Base-by-base conservation (phyloP, 139 green algal genomes). In the Chlorella sorokiniana region DNA sequence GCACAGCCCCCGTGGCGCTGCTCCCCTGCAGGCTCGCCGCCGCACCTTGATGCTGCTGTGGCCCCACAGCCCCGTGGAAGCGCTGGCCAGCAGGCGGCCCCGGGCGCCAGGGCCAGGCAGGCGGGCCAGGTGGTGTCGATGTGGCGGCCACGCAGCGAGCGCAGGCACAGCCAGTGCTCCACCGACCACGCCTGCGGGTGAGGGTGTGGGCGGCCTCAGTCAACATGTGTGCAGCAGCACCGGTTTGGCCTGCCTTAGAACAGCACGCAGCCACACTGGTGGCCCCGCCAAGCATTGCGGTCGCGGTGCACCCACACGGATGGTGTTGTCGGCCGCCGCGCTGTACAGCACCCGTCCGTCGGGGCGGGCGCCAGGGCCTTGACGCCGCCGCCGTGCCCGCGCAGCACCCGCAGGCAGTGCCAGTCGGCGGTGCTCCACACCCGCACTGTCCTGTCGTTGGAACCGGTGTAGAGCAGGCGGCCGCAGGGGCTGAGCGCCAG, bases 391-490 rank as follows among this genome's bases (percentile, higher is more conserved):
- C 84, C 84, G 63, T 88, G 84, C 37, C 78, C 84, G 69, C 72
- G 48, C 20, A 88, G 63, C 64, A 85, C 84, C 23, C 76, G 64
- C 69, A 84, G 5, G 71, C 78, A 83, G 54, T 65, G 62, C 84
- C 84, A 88, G 44, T 56, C 65, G 6, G 27, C 37, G 4, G 62
- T 81, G 79, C 94, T 90, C 95, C 95, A 98, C 69, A 96, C 94
- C 38, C 81, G 93, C 68, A 98, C 94, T 61, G 86, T 97, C 89
- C 94, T 94, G 86, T 98, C 95, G 75, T 98, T 97, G 14, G 90
- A 94, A 33, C 95, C 95, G 27, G 86, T 95, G 86, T 95, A 97
- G 23, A 98, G 88, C 65, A 89, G 89, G 78, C 78, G 88, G 84
- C 90, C 91, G 38, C 82, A 83, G 67, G 95, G 70, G 59, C 27